Conservation (phyloP, 331 rosid genomes). For the Rhamnella rubrinervis region DNA sequence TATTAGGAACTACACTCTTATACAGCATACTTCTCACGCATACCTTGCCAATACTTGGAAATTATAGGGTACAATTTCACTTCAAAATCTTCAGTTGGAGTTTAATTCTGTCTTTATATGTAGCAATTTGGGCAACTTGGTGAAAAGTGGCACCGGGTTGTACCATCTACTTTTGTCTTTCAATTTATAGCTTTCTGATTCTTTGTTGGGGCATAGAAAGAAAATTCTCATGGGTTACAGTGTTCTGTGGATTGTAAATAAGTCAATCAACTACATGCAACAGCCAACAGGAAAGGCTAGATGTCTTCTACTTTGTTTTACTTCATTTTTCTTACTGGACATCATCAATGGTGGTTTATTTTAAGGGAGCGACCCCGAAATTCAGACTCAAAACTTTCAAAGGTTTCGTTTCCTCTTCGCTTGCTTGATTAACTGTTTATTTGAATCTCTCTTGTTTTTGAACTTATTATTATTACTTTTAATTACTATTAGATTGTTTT, state of each 20-base stretch:
- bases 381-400: not conserved
- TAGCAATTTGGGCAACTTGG: slow-evolving; percentile 9
- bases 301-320: not conserved
- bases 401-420: not conserved
- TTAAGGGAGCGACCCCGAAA: not conserved
- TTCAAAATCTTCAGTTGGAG: not conserved
- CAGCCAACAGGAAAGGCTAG: too few relatives aligned
- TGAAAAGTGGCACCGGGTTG: slow-evolving; percentile 15
- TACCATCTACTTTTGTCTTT: not conserved
- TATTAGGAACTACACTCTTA: slow-evolving; percentile 6
- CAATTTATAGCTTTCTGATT: not conserved
- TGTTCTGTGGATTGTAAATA: not conserved
- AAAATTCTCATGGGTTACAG: not conserved
- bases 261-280: not conserved
- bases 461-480: too few relatives aligned
- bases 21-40: not conserved
- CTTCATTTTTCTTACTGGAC: not conserved
- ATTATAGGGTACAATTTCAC: not conserved
- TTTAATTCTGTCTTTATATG: not conserved
- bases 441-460: too few relatives aligned
- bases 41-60: not conserved
- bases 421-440: not conserved
- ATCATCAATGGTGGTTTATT: not conserved
- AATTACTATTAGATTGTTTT: too few relatives aligned
- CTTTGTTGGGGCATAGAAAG: slow-evolving; percentile 5